Evolutionary conservation across 2,329 filamentous ascomycete genomes (phyloP).

Genomic region (Aspergillus awamori): DNA sequence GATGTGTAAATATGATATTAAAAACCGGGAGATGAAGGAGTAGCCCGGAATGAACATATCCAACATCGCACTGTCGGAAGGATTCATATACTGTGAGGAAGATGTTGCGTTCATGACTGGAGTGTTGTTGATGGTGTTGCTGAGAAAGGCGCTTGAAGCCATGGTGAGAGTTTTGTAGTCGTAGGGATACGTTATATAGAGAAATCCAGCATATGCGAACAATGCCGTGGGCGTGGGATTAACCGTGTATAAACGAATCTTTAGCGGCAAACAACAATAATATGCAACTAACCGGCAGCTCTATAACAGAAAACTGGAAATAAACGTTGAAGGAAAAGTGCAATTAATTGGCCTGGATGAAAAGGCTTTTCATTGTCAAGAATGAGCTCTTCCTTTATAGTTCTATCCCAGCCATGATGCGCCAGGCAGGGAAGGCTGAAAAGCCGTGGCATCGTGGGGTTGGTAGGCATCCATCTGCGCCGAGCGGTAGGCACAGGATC

Average conservation of each 20-base stretch:
- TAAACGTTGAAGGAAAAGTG: neutral
- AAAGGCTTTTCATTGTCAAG: neutral
- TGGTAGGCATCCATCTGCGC: neutral
- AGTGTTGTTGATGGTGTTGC: slow-evolving; percentile 19
- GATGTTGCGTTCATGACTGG: slow-evolving; percentile 13
- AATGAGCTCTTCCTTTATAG: neutral
- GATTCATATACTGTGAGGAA: slow-evolving; percentile 13
- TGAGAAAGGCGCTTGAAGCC: neutral
- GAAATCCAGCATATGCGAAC: neutral
- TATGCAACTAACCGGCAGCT: neutral
- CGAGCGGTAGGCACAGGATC: neutral
- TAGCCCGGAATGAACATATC: slow-evolving; percentile 70
- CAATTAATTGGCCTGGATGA: neutral
- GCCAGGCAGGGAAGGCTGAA: neutral
- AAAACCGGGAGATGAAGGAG: slow-evolving; percentile 57
- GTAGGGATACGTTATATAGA: neutral
- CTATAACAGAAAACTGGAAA: neutral
- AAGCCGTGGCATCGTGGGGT: neutral
- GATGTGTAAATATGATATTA: slow-evolving; percentile 61
- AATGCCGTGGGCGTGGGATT: neutral
- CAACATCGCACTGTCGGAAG: slow-evolving; percentile 43
- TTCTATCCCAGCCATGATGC: neutral
- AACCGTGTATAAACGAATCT: neutral
- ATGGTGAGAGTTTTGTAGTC: neutral
- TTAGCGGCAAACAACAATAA: neutral